These are phyloP conservation scores for Cryptococcus amylolentus DNA, from an alignment of 1,284 basidiomycete species.

Conservation along the genomic window DNA sequence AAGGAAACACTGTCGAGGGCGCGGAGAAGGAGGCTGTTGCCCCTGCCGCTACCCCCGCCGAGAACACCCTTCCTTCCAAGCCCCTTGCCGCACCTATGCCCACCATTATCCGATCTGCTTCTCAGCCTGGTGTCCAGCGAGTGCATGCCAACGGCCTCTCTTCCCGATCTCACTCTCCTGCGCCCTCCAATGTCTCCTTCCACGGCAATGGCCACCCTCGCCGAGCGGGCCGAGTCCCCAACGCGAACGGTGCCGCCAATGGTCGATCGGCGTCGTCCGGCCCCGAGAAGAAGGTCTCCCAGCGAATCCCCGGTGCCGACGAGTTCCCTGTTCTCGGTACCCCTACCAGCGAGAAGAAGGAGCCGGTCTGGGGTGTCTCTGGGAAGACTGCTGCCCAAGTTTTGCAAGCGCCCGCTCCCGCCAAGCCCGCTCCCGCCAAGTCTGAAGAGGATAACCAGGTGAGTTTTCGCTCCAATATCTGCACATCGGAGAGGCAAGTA, in stretches of 20 bases:
- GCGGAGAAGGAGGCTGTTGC: slow-evolving; percentile 6
- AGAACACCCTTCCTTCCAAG: slow-evolving; percentile 26
- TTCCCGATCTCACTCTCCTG: slow-evolving; percentile 45
- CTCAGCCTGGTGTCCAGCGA: slow-evolving; percentile 40
- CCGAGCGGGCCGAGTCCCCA: slow-evolving; percentile 12
- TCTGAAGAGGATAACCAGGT: not conserved
- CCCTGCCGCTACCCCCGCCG: slow-evolving; percentile 3
- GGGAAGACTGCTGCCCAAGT: slow-evolving; percentile 51
- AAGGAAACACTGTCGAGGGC: slow-evolving; percentile 4
- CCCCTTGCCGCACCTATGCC: slow-evolving; percentile 18
- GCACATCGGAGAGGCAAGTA: not conserved
- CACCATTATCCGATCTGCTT: slow-evolving; percentile 34
- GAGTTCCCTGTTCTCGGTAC: slow-evolving; percentile 50
- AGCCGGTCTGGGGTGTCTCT: slow-evolving; percentile 20
- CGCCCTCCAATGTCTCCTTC: slow-evolving; percentile 35
- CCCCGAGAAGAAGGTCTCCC: slow-evolving; percentile 16
- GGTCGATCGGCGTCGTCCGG: slow-evolving; percentile 3
- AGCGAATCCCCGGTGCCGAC: slow-evolving; percentile 47
- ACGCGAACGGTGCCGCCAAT: slow-evolving; percentile 3
- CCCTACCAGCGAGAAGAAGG: slow-evolving; percentile 26
- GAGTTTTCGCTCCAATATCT: not conserved
- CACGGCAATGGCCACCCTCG: slow-evolving; percentile 33
- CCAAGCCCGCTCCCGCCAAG: slow-evolving; percentile 30
- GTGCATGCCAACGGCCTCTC: slow-evolving; percentile 32
- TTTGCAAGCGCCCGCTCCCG: slow-evolving; percentile 46